phyloP scores from a whole-genome alignment of 2,329 filamentous ascomycete species.

The Fusarium sororula region DNA sequence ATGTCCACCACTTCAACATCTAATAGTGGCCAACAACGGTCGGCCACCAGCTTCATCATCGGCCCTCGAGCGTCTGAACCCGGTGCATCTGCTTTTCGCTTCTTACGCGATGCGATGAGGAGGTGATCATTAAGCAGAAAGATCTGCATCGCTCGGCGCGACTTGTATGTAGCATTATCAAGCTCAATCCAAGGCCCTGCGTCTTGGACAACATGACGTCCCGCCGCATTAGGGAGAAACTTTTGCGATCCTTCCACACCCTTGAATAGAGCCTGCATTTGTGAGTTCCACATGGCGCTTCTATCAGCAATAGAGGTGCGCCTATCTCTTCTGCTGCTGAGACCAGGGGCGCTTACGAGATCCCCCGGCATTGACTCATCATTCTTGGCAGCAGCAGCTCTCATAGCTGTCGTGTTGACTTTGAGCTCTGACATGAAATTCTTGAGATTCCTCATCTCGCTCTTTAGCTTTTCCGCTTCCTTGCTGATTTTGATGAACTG shows the following conservation, averaged over 20 bases:
- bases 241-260: constrained; percentile 98
- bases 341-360: constrained; percentile 49
- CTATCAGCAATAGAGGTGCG: constrained; percentile 85
- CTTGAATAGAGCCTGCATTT: constrained; percentile 86
- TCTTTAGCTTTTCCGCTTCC: constrained; percentile 96
- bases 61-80: constrained; percentile 61
- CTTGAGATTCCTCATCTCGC: constrained; percentile 90
- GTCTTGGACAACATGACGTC: constrained; percentile 94
- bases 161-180: constrained; percentile 97
- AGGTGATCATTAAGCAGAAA: constrained; percentile 95
- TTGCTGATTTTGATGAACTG: constrained; percentile 99
- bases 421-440: constrained; percentile 95
- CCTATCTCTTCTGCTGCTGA: constrained; percentile 80
- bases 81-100: constrained; percentile 80
- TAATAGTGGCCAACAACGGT: constrained; percentile 91
- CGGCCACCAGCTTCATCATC: constrained; percentile 83
- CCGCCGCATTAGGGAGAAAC: constrained; percentile 87
- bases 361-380: constrained; percentile 61
- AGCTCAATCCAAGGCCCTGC: constrained; percentile 95
- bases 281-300: constrained; percentile 73
- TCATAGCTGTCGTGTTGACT: constrained; percentile 73
- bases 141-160: constrained; percentile 86
- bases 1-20: constrained; percentile 95
- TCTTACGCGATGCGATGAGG: constrained; percentile 89
- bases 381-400: constrained; percentile 64